Base-by-base conservation (phyloP, 169 alveolate species). In the Plasmodium coatneyi region DNA sequence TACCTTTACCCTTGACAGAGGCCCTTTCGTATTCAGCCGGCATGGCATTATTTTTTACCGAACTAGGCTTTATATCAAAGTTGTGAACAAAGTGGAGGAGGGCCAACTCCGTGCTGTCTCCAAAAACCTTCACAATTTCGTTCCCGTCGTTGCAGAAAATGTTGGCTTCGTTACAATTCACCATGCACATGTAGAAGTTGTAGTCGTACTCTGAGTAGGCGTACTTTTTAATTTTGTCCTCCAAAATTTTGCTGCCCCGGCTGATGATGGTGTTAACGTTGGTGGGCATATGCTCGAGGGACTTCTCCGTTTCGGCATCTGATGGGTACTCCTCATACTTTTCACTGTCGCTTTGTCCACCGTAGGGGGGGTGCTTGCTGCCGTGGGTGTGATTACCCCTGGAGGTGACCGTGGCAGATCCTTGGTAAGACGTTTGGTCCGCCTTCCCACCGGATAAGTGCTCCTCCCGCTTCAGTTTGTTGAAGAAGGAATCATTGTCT, bases 31-130 rank as follows among this genome's bases (percentile, higher is more conserved):
- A 94, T 25, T 60, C 95, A 22, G 92, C 71, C 5, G 93, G 56
- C 74, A 80, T 89, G 32, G 71, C 56, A 41, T 82, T 83, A 60
- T 84, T 92, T 9, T 91, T 94, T 5, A 72, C 5, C 0, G 25
- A 12, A 4, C 28, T 66, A 0, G 94, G 94, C 16, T 28, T 9
- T 5, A 89, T 89, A 28, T 89, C 83, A 80, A 89, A 89, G 66
- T 89, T 89, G 34, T 89, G 94, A 1, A 89, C 94, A 43, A 89
- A 89, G 19, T 89, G 74, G 25, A 89, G 80, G 60, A 93, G 30
- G 14, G 92, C 95, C 10, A 83, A 80, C 30, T 93, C 96, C 2
- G 96, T 91, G 32, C 92, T 92, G 60, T 84, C 92, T 1, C 96
- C 96, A 56, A 81, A 79, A 34, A 81, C 83, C 70, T 92, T 92